Evolutionary conservation across 768 basidiomycete genomes (phyloP), one percentile per base, ranked within the genome.

Genomic region (Tricholoma furcatifolium): DNA sequence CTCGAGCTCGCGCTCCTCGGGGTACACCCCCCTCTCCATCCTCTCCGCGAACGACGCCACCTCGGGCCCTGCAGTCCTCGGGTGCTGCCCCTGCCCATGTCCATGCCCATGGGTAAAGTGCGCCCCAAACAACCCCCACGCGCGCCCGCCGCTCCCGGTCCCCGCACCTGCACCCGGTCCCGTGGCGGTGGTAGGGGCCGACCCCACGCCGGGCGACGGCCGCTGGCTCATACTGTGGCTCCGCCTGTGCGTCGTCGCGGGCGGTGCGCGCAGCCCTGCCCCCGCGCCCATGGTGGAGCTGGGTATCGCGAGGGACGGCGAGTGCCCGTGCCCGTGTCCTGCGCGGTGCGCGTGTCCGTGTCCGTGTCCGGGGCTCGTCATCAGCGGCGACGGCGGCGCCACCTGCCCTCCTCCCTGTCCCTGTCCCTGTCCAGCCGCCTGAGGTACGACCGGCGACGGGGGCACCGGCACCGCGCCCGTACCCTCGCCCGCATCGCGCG

Each of bases 211-310:
- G 80, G 84, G 82, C 2, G 70, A 73, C 42, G 88, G 91, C 17
- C 89, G 71, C 64, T 91, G 88, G 60, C 86, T 89, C 67, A 93
- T 77, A 62, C 88, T 90, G 65, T 93, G 91, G 55, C 88, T 92
- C 49, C 91, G 76, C 47, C 86, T 77, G 68, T 94, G 92, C 5
- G 86, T 88, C 27, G 85, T 85, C 4, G 85, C 87, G 7, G 87
- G 82, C 2, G 91, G 91, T 1, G 87, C 83, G 32, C 87, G 77
- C 0, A 87, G 88, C 40, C 34, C 46, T 20, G 42, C 18, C 17
- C 20, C 46, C 17, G 7, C 21, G 42, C 18, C 17, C 20, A 39
- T 12, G 7, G 15, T 27, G 27, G 27, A 7, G 3, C 3, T 7
- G 27, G 27, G 27, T 27, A 27, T 7, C 3, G 27, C 7, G 3